Conservation (phyloP, 2,329 filamentous ascomycete species). For the Elsinoe ampelina region DNA sequence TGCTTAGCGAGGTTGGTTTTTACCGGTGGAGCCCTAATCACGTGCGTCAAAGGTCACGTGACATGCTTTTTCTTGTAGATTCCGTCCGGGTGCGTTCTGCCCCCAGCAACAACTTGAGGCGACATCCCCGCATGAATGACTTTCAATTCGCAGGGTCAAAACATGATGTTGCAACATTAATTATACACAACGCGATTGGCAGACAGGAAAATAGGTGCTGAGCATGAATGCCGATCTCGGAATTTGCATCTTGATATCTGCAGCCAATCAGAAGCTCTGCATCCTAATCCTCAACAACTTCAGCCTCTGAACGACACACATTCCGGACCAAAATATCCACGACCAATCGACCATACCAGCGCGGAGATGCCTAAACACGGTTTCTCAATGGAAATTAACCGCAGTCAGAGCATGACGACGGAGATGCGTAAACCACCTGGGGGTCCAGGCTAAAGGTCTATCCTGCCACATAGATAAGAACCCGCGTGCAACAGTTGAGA, state of each 20-base stretch:
- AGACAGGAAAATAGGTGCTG: too few species aligned
- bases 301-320: not conserved
- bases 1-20: too few species aligned
- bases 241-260: not conserved
- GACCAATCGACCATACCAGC: not conserved
- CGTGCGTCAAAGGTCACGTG: not conserved
- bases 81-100: too few species aligned
- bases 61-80: not conserved
- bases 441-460: not conserved
- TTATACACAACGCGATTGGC: too few species aligned
- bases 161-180: too few species aligned
- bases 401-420: not conserved
- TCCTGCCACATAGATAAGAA: not conserved
- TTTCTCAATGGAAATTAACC: not conserved
- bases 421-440: not conserved
- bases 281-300: slow-evolving; percentile 2
- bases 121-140: too few species aligned
- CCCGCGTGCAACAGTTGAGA: not conserved
- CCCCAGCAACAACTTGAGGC: too few species aligned
- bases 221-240: not conserved
- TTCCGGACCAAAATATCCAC: not conserved
- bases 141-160: too few species aligned
- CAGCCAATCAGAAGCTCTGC: not conserved
- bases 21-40: not conserved
- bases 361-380: not conserved